phyloP scores from a whole-genome alignment of 352 stramenopile genomes.

The Phytophthora ramorum region DNA sequence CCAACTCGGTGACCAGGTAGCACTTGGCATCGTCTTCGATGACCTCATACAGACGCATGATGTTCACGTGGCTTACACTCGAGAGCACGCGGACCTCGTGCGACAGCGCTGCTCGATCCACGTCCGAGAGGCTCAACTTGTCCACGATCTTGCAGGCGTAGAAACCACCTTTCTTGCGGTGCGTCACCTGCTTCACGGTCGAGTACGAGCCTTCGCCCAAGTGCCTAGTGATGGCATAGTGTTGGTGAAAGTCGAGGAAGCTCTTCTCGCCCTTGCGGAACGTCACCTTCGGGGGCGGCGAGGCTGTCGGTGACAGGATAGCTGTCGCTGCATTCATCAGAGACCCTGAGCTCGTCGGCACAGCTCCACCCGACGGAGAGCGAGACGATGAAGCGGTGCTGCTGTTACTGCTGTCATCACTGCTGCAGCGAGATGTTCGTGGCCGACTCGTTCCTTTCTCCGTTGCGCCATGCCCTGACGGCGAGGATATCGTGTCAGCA shows the following conservation, averaged over 20 bases:
- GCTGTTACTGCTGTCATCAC: slow-evolving; percentile 24
- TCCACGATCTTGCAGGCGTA: slow-evolving; percentile 89
- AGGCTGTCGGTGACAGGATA: slow-evolving; percentile 5
- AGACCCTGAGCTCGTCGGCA: slow-evolving; percentile 10
- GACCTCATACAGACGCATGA: slow-evolving; percentile 94
- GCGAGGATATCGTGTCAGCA: not conserved
- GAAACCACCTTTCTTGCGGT: slow-evolving; percentile 73
- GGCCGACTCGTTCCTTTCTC: slow-evolving; percentile 6
- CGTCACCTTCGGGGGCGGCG: slow-evolving; percentile 39
- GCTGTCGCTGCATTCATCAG: not conserved
- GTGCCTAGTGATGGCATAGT: slow-evolving; percentile 82
- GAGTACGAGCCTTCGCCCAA: slow-evolving; percentile 90
- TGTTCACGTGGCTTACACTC: slow-evolving; percentile 85
- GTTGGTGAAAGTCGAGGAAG: slow-evolving; percentile 85
- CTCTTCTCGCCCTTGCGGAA: slow-evolving; percentile 83
- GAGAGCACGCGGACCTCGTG: slow-evolving; percentile 79
- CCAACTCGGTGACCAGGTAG: slow-evolving; percentile 98
- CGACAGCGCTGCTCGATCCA: slow-evolving; percentile 74
- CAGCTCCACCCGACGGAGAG: slow-evolving; percentile 5
- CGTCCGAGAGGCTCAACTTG: slow-evolving; percentile 74
- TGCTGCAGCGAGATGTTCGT: slow-evolving; percentile 14
- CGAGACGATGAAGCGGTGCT: slow-evolving; percentile 21
- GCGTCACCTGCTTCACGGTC: slow-evolving; percentile 88
- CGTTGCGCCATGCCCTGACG: slow-evolving; percentile 1
- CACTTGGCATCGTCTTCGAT: slow-evolving; percentile 95